Conservation (phyloP, 73 alveolate species). For the Paramecium primaurelia region DNA sequence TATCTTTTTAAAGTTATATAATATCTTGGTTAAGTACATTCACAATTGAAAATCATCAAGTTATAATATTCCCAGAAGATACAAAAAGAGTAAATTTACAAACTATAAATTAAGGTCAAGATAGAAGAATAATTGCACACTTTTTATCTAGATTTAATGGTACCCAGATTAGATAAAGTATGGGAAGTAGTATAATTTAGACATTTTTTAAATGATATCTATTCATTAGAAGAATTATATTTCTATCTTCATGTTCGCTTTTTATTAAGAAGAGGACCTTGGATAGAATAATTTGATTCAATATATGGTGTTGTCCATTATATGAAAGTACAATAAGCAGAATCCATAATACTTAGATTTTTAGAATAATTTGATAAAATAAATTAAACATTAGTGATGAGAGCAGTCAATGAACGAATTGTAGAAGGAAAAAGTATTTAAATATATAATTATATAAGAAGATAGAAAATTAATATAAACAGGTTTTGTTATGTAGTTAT, state of each 20-base stretch:
- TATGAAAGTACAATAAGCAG: slow-evolving; percentile 19
- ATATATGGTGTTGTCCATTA: slow-evolving; percentile 21
- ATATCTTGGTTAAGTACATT: slow-evolving; percentile 27
- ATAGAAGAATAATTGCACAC: not conserved
- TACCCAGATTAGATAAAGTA: slow-evolving; percentile 32
- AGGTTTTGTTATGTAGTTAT: not conserved
- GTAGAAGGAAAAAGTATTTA: slow-evolving; percentile 28
- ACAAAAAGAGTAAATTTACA: slow-evolving; percentile 16
- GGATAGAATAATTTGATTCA: slow-evolving; percentile 28
- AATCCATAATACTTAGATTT: not conserved
- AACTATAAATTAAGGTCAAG: not conserved
- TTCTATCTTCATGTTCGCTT: not conserved
- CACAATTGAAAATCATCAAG: slow-evolving; percentile 16
- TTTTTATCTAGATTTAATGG: slow-evolving; percentile 14
- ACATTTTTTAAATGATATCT: slow-evolving; percentile 27
- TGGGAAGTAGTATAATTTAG: slow-evolving; percentile 42
- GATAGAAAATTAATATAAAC: slow-evolving; percentile 31
- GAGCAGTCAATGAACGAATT: not conserved
- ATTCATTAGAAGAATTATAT: slow-evolving; percentile 14
- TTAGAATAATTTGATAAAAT: slow-evolving; percentile 15
- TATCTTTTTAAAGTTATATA: not conserved
- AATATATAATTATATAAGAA: not conserved
- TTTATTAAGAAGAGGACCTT: slow-evolving; percentile 24
- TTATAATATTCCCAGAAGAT: not conserved
- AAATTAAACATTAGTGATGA: not conserved